A percentile compares a stretch with the other conserved stretches of the same genome.
Evolutionary conservation across 2,329 filamentous ascomycete species (phyloP).

Genomic region (Paecilomyces fulvus): DNA sequence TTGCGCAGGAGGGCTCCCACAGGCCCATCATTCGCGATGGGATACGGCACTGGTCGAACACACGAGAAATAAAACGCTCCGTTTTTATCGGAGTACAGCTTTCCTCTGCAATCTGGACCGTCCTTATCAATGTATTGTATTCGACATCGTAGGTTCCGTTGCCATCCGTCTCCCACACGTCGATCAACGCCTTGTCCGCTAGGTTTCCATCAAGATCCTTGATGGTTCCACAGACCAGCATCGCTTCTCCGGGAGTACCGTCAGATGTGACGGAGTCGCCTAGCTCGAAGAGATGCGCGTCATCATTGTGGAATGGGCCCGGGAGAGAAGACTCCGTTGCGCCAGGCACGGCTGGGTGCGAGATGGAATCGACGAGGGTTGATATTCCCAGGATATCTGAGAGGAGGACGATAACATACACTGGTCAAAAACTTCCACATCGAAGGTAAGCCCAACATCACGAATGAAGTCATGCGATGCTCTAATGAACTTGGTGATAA

Average conservation of each 20-base stretch:
- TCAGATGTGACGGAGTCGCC: neutral
- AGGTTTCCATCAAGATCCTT: neutral
- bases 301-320: neutral
- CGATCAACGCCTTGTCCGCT: neutral
- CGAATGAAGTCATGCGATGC: too few relatives aligned
- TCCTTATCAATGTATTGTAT: neutral
- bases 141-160: neutral
- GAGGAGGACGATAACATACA: neutral
- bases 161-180: neutral
- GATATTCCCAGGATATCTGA: neutral
- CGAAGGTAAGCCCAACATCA: too few relatives aligned
- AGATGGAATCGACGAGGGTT: neutral
- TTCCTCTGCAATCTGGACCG: neutral
- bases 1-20: neutral
- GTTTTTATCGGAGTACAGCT: neutral
- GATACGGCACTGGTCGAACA: neutral
- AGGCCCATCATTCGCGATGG: neutral
- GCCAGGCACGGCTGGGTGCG: neutral
- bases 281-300: neutral
- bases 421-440: too few relatives aligned
- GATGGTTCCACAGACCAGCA: neutral
- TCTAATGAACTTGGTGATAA: too few relatives aligned
- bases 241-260: neutral
- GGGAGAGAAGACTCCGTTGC: neutral
- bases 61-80: neutral